Percentiles rank a stretch among this genome's conserved stretches.
Conservation (phyloP, 768 basidiomycete species). For the Panaeolus papilionaceus region DNA sequence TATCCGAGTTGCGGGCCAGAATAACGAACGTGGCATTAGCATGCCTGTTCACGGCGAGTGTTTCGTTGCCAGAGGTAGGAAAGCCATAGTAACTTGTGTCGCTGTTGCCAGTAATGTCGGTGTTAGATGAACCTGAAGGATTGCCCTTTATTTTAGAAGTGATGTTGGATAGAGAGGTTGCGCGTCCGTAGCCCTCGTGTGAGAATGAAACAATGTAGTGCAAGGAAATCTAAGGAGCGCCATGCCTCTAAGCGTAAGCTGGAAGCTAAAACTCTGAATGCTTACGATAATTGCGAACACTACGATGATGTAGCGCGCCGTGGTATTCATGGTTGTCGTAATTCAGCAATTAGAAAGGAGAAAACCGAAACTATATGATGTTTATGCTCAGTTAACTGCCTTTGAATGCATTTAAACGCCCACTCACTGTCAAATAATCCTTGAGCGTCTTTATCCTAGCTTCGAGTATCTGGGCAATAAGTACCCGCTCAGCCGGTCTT, state of each 20-base stretch:
- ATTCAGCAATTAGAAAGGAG: background rate
- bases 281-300: conserved; percentile 41
- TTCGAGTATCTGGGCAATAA: background rate
- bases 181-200: conserved; percentile 54
- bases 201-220: conserved; percentile 60
- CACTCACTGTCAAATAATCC: background rate
- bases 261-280: conserved; percentile 10
- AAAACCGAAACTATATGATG: background rate
- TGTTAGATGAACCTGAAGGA: conserved; percentile 2
- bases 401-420: background rate
- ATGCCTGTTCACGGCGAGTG: conserved; percentile 27
- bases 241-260: too few relatives aligned
- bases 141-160: conserved; percentile 29
- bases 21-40: conserved; percentile 53
- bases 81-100: conserved; percentile 32
- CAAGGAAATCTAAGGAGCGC: conserved; percentile 31
- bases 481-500: conserved; percentile 8
- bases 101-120: conserved; percentile 6
- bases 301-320: conserved; percentile 40
- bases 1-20: conserved; percentile 72
- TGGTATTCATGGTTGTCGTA: conserved; percentile 35
- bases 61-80: conserved; percentile 29
- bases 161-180: conserved; percentile 47
- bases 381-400: background rate
- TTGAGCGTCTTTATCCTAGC: background rate